phyloP scores from a whole-genome alignment of 345 rosid genomes.

The Mallotus nudiflorus region DNA sequence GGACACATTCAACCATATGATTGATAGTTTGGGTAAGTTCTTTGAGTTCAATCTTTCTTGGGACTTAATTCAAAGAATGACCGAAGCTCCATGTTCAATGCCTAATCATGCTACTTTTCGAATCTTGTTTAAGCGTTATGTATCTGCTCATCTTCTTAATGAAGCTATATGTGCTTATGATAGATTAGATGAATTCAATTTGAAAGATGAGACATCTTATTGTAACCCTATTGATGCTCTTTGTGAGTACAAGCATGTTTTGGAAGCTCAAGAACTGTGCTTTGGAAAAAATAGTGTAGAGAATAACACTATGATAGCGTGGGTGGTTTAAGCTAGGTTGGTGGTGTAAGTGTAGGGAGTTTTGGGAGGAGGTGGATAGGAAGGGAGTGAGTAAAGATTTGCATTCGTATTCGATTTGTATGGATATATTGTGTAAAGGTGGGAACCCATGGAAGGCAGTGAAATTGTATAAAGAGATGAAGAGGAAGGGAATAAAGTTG shows the following conservation, averaged over 20 bases:
- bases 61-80: slow-evolving; percentile 66
- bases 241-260: slow-evolving; percentile 87
- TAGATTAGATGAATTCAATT: slow-evolving; percentile 48
- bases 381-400: slow-evolving; percentile 67
- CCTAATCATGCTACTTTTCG: slow-evolving; percentile 86
- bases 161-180: slow-evolving; percentile 60
- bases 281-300: slow-evolving; percentile 49
- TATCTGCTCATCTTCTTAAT: slow-evolving; percentile 61
- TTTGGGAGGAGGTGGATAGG: slow-evolving; percentile 85
- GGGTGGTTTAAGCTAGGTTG: slow-evolving; percentile 86
- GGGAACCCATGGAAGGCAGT: slow-evolving; percentile 90
- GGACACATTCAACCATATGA: slow-evolving; percentile 77
- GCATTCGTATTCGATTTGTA: slow-evolving; percentile 85
- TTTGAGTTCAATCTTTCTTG: slow-evolving; percentile 79
- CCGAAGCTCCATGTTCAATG: slow-evolving; percentile 22
- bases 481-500: slow-evolving; percentile 56
- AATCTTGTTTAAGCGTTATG: slow-evolving; percentile 72
- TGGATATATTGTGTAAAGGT: slow-evolving; percentile 86
- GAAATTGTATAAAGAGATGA: slow-evolving; percentile 82
- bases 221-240: slow-evolving; percentile 70
- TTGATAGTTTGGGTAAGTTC: slow-evolving; percentile 87
- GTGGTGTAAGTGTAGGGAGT: slow-evolving; percentile 90
- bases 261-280: slow-evolving; percentile 79
- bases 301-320: slow-evolving; percentile 27
- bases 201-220: slow-evolving; percentile 75